phyloP scores from a whole-genome alignment of 768 basidiomycete genomes.

The Tricholoma hemisulphureum region DNA sequence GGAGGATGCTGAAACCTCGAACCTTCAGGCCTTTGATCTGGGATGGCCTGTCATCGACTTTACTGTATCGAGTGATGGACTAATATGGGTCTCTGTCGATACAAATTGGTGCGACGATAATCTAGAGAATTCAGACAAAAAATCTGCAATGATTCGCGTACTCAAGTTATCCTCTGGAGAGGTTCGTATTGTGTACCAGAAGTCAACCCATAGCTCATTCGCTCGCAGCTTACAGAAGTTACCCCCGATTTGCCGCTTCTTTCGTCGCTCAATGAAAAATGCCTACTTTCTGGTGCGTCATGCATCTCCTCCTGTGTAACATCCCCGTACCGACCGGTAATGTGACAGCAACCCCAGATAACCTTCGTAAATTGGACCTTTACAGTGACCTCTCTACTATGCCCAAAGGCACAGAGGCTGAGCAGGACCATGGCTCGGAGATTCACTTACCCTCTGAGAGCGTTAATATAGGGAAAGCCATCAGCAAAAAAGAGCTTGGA shows the following conservation, averaged over 20 bases:
- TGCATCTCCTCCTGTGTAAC: neutral
- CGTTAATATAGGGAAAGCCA: slow-evolving; percentile 20
- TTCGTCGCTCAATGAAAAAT: slow-evolving; percentile 44
- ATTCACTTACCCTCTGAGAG: slow-evolving; percentile 24
- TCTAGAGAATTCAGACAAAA: neutral
- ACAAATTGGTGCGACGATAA: slow-evolving; percentile 19
- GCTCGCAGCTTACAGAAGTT: slow-evolving; percentile 34
- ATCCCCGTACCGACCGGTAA: neutral
- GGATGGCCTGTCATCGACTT: slow-evolving; percentile 23
- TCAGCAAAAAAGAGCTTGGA: slow-evolving; percentile 47
- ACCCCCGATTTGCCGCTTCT: slow-evolving; percentile 31
- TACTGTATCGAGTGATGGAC: slow-evolving; percentile 15
- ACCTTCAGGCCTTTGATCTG: slow-evolving; percentile 19
- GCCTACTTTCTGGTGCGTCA: slow-evolving; percentile 45
- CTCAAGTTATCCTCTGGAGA: slow-evolving; percentile 36
- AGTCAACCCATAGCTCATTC: neutral
- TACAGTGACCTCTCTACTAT: slow-evolving; percentile 44
- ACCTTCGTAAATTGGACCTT: slow-evolving; percentile 55
- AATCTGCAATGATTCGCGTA: slow-evolving; percentile 14
- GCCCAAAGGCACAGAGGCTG: slow-evolving; percentile 53
- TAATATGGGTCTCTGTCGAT: slow-evolving; percentile 24
- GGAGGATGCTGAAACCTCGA: slow-evolving; percentile 13
- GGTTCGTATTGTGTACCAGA: slow-evolving; percentile 26
- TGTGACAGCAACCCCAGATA: slow-evolving; percentile 45
- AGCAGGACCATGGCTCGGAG: slow-evolving; percentile 39